phyloP scores from a whole-genome alignment of 768 basidiomycete genomes.

The Stropharia rugosoannulata region DNA sequence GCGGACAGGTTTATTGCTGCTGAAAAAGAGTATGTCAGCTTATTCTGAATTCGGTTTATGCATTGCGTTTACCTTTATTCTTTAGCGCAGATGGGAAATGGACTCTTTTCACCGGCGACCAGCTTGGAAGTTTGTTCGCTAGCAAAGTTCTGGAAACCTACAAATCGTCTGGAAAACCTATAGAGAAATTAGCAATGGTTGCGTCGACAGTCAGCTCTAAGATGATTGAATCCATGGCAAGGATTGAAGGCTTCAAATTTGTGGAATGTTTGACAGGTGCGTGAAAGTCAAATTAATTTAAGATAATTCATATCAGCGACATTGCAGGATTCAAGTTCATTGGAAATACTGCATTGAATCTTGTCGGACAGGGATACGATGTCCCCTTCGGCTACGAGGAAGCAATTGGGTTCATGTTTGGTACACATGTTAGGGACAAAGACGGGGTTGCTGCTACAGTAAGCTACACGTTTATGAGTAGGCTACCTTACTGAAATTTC shows the following conservation, averaged over 20 bases:
- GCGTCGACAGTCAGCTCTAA: constrained; percentile 91
- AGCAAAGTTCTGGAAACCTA: constrained; percentile 40
- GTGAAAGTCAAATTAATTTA: neutral
- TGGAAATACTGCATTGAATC: constrained; percentile 74
- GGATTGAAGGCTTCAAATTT: constrained; percentile 77
- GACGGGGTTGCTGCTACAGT: constrained; percentile 86
- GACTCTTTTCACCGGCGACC: constrained; percentile 81
- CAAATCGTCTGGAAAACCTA: constrained; percentile 38
- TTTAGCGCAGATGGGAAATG: constrained; percentile 53
- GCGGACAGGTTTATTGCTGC: constrained; percentile 82
- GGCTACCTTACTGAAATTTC: neutral
- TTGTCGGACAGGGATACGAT: constrained; percentile 65
- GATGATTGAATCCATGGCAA: constrained; percentile 81
- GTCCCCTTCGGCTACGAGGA: constrained; percentile 89
- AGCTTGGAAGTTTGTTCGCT: constrained; percentile 61
- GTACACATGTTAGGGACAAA: constrained; percentile 77
- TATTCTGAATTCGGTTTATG: neutral
- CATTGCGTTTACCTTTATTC: neutral
- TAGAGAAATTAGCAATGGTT: constrained; percentile 76
- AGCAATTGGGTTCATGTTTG: constrained; percentile 92
- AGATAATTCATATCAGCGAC: neutral
- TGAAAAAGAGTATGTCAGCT: constrained; percentile 51
- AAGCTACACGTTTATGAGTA: constrained; percentile 9
- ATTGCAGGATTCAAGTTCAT: constrained; percentile 83
- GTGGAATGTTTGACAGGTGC: constrained; percentile 82